Base-by-base conservation (phyloP, 2,329 filamentous ascomycete genomes). In the Neopestalotiopsis rosae region DNA sequence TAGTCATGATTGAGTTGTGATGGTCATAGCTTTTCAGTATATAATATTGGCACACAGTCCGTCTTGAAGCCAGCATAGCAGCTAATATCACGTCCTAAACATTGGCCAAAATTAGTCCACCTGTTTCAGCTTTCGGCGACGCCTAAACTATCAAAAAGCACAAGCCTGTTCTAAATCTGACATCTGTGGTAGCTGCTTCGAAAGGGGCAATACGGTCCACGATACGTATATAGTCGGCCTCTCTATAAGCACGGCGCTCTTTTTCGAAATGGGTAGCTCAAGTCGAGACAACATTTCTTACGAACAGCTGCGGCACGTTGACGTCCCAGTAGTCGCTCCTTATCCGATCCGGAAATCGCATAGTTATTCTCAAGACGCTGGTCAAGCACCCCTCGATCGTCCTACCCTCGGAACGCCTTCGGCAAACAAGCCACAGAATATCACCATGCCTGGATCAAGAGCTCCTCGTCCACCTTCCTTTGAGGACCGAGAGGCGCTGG, bases 121-220 rank as follows among this genome's bases (percentile, higher is more conserved):
- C 40, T 40, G 61, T 64, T 64, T 64, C 61, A 64, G 61, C 61
- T 64, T 64, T 49, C 59, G 30, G 20, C 61, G 61, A 34, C 38
- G 40, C 61, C 61, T 64, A 40, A 64, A 38, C 61, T 38, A 64
- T 17, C 32, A 30, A 64, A 17, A 34, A 34, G 34, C n/a, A 62
- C 59, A 20, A 62, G 30, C 30, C 34, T 62, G n/a, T 62, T 40
- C 59, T 40, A 34, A 34, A 13, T 64, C 61, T 52, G 61, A 64
- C 61, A 20, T 62, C 28, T 64, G 61, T 28, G 34, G 40, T 64
- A n/a, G 40, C 40, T 64, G 59, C 42, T 49, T 45, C 38, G 28
- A 45, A n/a, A 45, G 38, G 61, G 42, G 61, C 9, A 30, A 17
- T 49, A 52, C 38, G 6, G 17, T 20, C 49, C 38, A 49, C 42